Base-by-base conservation (phyloP, 2,329 filamentous ascomycete species). In the Trichoderma sp. region DNA sequence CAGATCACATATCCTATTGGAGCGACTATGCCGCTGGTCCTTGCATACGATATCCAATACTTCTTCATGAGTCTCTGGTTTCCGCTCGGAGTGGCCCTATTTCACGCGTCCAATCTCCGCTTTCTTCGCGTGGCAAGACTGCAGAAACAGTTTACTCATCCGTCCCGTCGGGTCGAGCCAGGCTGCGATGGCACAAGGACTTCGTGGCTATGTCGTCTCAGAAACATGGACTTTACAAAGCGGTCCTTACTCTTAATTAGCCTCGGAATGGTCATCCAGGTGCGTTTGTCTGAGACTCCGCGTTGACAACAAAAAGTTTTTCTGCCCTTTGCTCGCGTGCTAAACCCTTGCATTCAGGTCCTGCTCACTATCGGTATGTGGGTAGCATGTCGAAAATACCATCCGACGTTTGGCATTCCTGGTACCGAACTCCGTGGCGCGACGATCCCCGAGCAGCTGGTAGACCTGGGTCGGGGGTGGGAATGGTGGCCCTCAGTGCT, bases 51-150 rank as follows among this genome's bases (percentile, higher is more conserved):
- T 35, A 74, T 81, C 4, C 84, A 87, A 71, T 89, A 84, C 72
- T 88, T 86, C 80, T 79, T 86, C 74, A 89, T 88, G 86, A 85
- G 83, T 45, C 81, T 84, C 60, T 86, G 84, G 74, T 79, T 89
- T 3, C 86, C 86, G 1, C 78, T 86, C 17, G 86, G 86, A 2
- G 83, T 88, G 48, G 86, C 85, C 3, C 74, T 87, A 5, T 89
- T 88, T 73, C 86, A 88, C 70, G 86, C 84, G 19, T 83, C 83
- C 63, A 86, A 87, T 72, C 80, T 77, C 59, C 83, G 84, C 25
- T 83, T 87, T 60, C 78, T 86, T 12, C 78, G 83, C 67, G 78
- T 86, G 42, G 84, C 84, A 58, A 80, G 79, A 69, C 71, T 81
- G 19, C 85, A 87, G 74, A 82, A 80, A 71, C 78, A 80, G 71